Base-by-base conservation (phyloP, 208 protist genomes). In the Leptomonas seymouri region DNA sequence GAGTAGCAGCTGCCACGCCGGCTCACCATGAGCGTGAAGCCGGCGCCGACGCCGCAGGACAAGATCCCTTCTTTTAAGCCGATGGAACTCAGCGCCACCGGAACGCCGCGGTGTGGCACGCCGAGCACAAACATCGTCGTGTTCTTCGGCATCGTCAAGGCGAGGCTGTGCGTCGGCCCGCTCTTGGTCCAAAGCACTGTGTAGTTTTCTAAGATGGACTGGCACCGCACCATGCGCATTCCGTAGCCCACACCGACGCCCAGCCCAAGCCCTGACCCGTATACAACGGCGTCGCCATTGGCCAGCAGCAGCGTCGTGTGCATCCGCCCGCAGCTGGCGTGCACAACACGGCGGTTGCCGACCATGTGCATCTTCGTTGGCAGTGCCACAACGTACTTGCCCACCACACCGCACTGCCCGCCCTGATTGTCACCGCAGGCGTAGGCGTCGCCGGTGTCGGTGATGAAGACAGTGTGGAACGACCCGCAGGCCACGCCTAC, bases 381-480 rank as follows among this genome's bases (percentile, higher is more conserved):
- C 50, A 58, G 71, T 45, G 67, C 54, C 36, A 92, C 59, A 9
- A 53, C 67, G 50, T 76, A 76, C 54, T 84, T 81, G 46, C 87
- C 86, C 0, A 86, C 36, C 31, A 87, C 79, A 20, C 88, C 88
- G 67, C 91, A 96, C 81, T 96, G 88, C 2, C 84, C 87, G 31
- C 71, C 79, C 54, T 85, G 76, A 63, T 93, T 96, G 70, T 96
- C 88, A 25, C 91, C 91, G 56, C 84, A 93, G 16, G 74, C 78
- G 75, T 78, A 93, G 41, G 82, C 86, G 50, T 62, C 65, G 41
- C 88, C 90, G 49, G 75, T 66, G 11, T 34, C 68, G 30, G 84
- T 86, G 54, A 95, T 58, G 53, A 90, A 89, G 21, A 86, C 80
- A 8, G 84, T 93, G 74, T 95, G 90, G 66, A 93, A 95, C 51